A percentile compares a stretch with the other conserved stretches of the same genome.
Conservation (phyloP, 805 yeast genomes). For the Schizosaccharomyces lindneri region DNA sequence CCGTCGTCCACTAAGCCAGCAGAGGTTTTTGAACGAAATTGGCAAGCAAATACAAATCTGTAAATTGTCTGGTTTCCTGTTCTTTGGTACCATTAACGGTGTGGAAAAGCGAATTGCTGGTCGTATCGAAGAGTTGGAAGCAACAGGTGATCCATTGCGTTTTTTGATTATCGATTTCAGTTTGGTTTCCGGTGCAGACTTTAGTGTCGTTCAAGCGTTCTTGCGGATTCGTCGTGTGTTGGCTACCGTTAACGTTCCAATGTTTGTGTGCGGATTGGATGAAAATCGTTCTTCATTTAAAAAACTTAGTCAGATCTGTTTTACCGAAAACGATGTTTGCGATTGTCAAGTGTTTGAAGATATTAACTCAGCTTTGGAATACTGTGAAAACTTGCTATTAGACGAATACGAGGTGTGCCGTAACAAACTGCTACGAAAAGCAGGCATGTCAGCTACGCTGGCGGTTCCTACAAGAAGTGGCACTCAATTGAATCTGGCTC, state of each 20-base stretch:
- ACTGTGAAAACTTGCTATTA: conserved; percentile 86
- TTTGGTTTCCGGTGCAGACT: conserved; percentile 57
- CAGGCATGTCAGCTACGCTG: neutral
- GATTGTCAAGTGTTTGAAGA: conserved; percentile 34
- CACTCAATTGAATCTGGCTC: conserved; percentile 1
- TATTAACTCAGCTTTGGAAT: conserved; percentile 68
- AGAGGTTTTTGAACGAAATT: conserved; percentile 56
- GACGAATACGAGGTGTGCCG: conserved; percentile 20
- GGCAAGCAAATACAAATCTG: conserved; percentile 78
- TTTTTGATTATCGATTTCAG: conserved; percentile 68
- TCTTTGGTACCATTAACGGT: conserved; percentile 87
- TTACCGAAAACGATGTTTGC: conserved; percentile 17
- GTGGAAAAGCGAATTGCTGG: conserved; percentile 53
- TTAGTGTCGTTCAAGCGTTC: conserved; percentile 89
- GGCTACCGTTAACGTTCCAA: conserved; percentile 38
- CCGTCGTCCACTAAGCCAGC: conserved; percentile 70
- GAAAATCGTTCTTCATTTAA: conserved; percentile 40
- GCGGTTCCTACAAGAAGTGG: conserved; percentile 4
- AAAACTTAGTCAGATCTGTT: conserved; percentile 64
- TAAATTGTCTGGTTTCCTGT: conserved; percentile 67
- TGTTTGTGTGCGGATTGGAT: conserved; percentile 52
- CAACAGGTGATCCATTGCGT: conserved; percentile 33
- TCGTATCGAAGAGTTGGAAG: conserved; percentile 31
- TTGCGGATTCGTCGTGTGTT: conserved; percentile 61
- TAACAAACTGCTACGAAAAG: neutral